phyloP scores from a whole-genome alignment of 1,284 basidiomycete genomes.

The Puccinia horiana region DNA sequence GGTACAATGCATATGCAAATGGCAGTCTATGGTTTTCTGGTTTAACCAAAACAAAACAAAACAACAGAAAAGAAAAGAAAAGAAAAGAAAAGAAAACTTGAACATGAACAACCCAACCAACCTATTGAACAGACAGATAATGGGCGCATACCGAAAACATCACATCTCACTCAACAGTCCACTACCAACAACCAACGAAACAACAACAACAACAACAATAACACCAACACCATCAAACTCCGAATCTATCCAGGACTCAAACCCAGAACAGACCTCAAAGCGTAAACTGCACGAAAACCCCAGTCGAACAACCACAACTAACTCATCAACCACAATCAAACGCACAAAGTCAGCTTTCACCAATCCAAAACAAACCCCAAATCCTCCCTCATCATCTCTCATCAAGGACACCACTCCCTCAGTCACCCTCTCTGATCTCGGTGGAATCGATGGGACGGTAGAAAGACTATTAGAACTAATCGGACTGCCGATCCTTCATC shows the following conservation, averaged over 20 bases:
- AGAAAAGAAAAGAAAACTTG: not conserved
- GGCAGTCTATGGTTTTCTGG: too few relatives aligned
- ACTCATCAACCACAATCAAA: not conserved
- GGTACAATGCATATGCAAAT: too few relatives aligned
- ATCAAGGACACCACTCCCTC: slow-evolving; percentile 21
- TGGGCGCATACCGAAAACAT: slow-evolving; percentile 28
- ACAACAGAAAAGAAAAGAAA: not conserved
- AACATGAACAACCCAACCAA: not conserved
- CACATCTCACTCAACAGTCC: slow-evolving; percentile 33
- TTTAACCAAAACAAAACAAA: not conserved
- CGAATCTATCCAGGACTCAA: not conserved
- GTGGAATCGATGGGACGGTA: slow-evolving; percentile 79
- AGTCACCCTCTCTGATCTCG: slow-evolving; percentile 71
- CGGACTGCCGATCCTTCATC: slow-evolving; percentile 89
- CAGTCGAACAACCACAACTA: not conserved
- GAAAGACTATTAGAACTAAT: slow-evolving; percentile 94
- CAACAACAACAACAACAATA: not conserved
- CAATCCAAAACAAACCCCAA: slow-evolving; percentile 6
- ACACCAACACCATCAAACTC: not conserved
- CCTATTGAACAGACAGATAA: slow-evolving; percentile 43
- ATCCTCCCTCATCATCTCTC: slow-evolving; percentile 10
- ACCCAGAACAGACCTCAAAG: slow-evolving; percentile 1
- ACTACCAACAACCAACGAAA: not conserved
- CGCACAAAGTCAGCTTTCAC: slow-evolving; percentile 11
- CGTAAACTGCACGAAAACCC: slow-evolving; percentile 27